Percentiles rank a stretch among this genome's conserved stretches.
phyloP scores from a whole-genome alignment of 208 protist species.

The Crithidia acanthocephali region DNA sequence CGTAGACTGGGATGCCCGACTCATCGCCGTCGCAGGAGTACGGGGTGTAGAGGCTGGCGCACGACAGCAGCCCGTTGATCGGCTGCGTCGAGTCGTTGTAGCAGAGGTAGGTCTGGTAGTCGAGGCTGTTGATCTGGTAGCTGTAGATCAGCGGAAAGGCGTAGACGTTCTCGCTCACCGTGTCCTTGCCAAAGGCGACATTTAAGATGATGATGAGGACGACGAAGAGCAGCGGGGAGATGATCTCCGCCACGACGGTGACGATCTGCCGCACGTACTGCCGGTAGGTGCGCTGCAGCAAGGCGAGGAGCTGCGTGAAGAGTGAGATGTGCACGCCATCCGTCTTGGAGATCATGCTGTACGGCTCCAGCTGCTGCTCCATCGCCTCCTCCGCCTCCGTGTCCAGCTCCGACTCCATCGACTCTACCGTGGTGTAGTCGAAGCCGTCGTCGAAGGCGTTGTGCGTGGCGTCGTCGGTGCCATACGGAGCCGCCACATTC shows the following conservation, averaged over 20 bases:
- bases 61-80: slow-evolving; percentile 34
- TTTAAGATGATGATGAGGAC: slow-evolving; percentile 47
- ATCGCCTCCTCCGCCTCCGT: background rate
- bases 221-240: slow-evolving; percentile 58
- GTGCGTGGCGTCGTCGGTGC: background rate
- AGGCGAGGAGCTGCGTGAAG: slow-evolving; percentile 35
- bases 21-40: slow-evolving; percentile 39
- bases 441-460: background rate
- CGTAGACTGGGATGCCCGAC: slow-evolving; percentile 42
- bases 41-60: background rate
- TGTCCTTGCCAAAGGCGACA: slow-evolving; percentile 38
- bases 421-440: background rate
- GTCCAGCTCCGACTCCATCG: background rate
- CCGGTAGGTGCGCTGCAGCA: slow-evolving; percentile 44
- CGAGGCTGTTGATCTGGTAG: slow-evolving; percentile 18
- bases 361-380: slow-evolving; percentile 21
- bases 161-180: slow-evolving; percentile 16
- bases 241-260: slow-evolving; percentile 38
- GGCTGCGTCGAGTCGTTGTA: slow-evolving; percentile 32
- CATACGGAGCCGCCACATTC: background rate
- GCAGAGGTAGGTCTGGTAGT: slow-evolving; percentile 39
- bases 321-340: slow-evolving; percentile 6
- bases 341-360: slow-evolving; percentile 30
- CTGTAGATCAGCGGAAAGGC: background rate
- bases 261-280: slow-evolving; percentile 42